Conservation (phyloP, 176 grass and related monocot genomes). For the Canna indica region DNA sequence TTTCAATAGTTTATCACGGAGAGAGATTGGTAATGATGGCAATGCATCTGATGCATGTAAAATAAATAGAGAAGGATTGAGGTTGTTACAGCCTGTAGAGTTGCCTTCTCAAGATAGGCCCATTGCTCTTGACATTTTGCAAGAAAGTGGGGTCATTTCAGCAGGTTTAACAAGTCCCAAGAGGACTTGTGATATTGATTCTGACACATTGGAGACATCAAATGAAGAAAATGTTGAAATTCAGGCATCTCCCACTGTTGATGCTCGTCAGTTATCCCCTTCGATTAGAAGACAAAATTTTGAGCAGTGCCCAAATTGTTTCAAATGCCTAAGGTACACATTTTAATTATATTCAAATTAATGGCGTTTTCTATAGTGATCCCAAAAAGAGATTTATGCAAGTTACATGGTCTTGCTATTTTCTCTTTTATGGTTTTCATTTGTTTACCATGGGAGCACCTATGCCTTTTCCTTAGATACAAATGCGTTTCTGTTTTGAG, state of each 20-base stretch:
- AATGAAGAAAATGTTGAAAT: neutral
- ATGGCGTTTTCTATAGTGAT: neutral
- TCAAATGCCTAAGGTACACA: neutral
- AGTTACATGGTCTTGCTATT: neutral
- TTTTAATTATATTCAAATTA: neutral
- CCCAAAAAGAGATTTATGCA: neutral
- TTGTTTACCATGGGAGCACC: neutral
- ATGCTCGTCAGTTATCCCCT: conserved; percentile 1
- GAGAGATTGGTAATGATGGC: neutral
- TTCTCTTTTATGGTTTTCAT: neutral
- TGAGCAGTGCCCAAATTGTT: neutral
- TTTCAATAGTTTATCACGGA: neutral
- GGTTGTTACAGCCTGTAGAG: neutral
- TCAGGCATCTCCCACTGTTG: neutral
- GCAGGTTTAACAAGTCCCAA: neutral
- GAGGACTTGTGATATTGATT: neutral
- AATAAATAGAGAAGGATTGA: neutral
- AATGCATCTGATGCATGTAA: neutral
- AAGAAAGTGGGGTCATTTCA: neutral
- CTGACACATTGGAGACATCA: neutral
- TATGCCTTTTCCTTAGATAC: neutral
- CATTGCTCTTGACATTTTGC: neutral
- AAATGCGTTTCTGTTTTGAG: neutral
- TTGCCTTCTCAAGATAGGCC: neutral
- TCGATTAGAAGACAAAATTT: neutral